Evolutionary conservation across 2,329 filamentous ascomycete species (phyloP).

Genomic region (Aspergillus sclerotialis): DNA sequence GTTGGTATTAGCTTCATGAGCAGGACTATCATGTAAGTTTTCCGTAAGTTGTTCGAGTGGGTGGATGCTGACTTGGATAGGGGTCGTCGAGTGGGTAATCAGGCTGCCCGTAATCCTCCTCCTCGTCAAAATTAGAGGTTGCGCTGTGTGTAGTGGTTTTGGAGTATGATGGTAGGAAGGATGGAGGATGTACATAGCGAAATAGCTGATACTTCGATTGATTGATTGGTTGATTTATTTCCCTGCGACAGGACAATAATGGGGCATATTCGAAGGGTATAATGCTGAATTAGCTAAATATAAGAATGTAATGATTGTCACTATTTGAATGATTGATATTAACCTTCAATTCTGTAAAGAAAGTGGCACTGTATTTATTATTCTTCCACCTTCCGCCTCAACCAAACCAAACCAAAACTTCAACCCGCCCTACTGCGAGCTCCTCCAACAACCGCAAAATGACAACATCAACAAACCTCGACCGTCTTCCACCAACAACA

Average conservation of each 20-base stretch:
- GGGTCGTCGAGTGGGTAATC: conserved; percentile 22
- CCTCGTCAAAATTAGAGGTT: conserved; percentile 14
- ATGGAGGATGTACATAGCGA: conserved; percentile 29
- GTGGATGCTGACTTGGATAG: conserved; percentile 11
- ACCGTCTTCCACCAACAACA: conserved; percentile 45
- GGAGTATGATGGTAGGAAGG: conserved; percentile 6
- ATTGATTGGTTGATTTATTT: too few species aligned
- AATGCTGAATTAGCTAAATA: too few species aligned
- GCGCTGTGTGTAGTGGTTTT: conserved; percentile 7
- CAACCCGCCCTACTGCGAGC: too few species aligned
- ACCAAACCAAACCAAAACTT: too few species aligned
- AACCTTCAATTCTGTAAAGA: too few species aligned
- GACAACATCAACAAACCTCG: conserved; percentile 24
- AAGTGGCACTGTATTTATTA: too few species aligned
- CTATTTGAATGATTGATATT: too few species aligned
- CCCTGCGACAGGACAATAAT: too few species aligned
- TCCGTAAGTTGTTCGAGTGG: neutral
- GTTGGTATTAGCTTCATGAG: conserved; percentile 55
- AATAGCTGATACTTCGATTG: conserved; percentile 9
- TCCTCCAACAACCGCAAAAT: too few species aligned
- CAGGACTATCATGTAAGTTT: conserved; percentile 54
- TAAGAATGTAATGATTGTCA: too few species aligned
- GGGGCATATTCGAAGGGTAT: too few species aligned
- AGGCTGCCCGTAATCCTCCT: conserved; percentile 9
- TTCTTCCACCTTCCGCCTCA: too few species aligned